A percentile compares a stretch with the other conserved stretches of the same genome.
Conservation (phyloP, 2,329 filamentous ascomycete species). For the Cytospora leucostoma region DNA sequence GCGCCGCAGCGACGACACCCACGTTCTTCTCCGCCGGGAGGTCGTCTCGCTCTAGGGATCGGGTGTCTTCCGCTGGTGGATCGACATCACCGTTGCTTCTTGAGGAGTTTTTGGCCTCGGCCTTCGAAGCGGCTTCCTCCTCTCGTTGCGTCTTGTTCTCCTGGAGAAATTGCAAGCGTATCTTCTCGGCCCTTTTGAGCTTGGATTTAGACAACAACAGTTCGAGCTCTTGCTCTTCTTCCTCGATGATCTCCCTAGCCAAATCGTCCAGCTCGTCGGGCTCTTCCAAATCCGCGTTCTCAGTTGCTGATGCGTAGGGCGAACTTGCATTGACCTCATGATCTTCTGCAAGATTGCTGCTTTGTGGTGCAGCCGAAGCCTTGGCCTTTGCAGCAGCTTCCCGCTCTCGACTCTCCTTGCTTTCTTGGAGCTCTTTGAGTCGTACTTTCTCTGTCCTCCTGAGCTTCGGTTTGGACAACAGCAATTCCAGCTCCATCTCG, state of each 20-base stretch:
- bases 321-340: background rate
- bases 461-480: slow-evolving; percentile 22
- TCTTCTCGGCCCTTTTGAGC: slow-evolving; percentile 19
- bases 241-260: slow-evolving; percentile 19
- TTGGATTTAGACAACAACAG: slow-evolving; percentile 19
- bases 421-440: slow-evolving; percentile 24
- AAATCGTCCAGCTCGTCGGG: slow-evolving; percentile 8
- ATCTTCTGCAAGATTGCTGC: background rate
- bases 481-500: slow-evolving; percentile 19
- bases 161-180: slow-evolving; percentile 22
- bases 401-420: slow-evolving; percentile 19
- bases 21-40: background rate
- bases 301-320: slow-evolving; percentile 2
- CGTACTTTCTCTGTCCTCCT: slow-evolving; percentile 18
- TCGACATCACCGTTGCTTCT: slow-evolving; percentile 4
- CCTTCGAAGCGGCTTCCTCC: slow-evolving; percentile 16
- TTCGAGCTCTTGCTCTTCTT: slow-evolving; percentile 25
- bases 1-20: slow-evolving; percentile 17
- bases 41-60: background rate
- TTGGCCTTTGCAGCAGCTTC: slow-evolving; percentile 19
- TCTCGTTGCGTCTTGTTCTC: slow-evolving; percentile 21
- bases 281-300: background rate
- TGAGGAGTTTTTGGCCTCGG: background rate
- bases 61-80: background rate
- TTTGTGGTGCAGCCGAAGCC: background rate